These are phyloP conservation scores for Leptosphaerulina australis DNA, from an alignment of 2,329 filamentous ascomycete genomes.

Conservation along the genomic window DNA sequence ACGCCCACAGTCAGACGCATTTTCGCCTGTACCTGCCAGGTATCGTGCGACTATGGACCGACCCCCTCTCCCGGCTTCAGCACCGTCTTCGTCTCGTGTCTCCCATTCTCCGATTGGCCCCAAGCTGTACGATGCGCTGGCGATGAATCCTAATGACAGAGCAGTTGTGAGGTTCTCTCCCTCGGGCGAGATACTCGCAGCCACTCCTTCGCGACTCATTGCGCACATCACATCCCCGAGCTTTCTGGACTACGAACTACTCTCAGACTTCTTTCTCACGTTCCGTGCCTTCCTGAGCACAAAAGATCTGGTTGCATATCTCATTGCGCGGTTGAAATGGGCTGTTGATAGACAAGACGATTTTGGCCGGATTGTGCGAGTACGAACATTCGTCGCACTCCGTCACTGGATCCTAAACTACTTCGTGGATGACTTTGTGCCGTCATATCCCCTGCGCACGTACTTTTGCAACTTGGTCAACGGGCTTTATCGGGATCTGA, in stretches of 20 bases:
- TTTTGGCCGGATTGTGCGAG: slow-evolving; percentile 89
- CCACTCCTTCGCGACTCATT: slow-evolving; percentile 87
- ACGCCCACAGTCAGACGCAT: slow-evolving; percentile 47
- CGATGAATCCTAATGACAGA: slow-evolving; percentile 80
- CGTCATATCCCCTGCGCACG: slow-evolving; percentile 73
- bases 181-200: slow-evolving; percentile 79
- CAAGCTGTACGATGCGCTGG: slow-evolving; percentile 80
- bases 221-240: slow-evolving; percentile 95
- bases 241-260: slow-evolving; percentile 94
- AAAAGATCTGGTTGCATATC: slow-evolving; percentile 76
- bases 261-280: slow-evolving; percentile 97
- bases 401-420: slow-evolving; percentile 99
- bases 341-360: slow-evolving; percentile 80
- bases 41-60: slow-evolving; percentile 47
- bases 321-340: slow-evolving; percentile 86
- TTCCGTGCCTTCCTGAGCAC: slow-evolving; percentile 86
- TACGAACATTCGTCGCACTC: slow-evolving; percentile 91
- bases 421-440: slow-evolving; percentile 90
- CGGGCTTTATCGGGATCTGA: slow-evolving; percentile 60
- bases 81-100: slow-evolving; percentile 44
- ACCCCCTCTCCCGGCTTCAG: slow-evolving; percentile 40
- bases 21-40: slow-evolving; percentile 41
- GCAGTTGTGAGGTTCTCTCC: slow-evolving; percentile 82
- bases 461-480: slow-evolving; percentile 85
- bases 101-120: slow-evolving; percentile 57